Base-by-base conservation (phyloP, 768 basidiomycete genomes). In the Cubamyces lactineus region DNA sequence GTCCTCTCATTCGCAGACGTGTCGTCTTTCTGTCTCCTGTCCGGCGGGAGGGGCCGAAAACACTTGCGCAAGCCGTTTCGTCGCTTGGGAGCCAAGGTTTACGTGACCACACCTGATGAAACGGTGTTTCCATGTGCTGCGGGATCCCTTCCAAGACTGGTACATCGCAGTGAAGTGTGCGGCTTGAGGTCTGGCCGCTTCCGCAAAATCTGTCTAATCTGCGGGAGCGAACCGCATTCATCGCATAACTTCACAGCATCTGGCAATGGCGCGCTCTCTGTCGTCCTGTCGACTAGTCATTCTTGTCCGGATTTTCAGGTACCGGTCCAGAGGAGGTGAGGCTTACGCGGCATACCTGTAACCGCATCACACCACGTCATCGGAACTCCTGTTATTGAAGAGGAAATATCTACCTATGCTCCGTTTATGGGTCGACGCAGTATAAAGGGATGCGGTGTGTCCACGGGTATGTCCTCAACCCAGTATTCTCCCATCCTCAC, bases 361-460 rank as follows among this genome's bases (percentile, higher is more conserved):
- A 28, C 53, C 57, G 62, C 59, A 57, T 63, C 62, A 59, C 23
- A 53, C 57, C 62, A 55, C 62, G 62, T 63, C 57, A 63, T 55
- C 24, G 19, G 39, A 49, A 49, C 34, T 49, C 41, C 26, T 53
- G 28, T 42, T 59, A 15, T 53, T 57, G 59, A 47, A 59, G 57
- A 46, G 40, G 26, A 21, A 55, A 59, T 47, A 43, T 58, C 28
- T 46, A 47, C 46, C 53, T 49, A 41, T 63, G 62, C 48, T 55
- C 45, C 49, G 62, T 63, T 57, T 21, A 17, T 39, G 43, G 55
- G 47, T 17, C 24, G 42, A 39, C 38, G 11, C 19, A 21, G 51
- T 63, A 63, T 63, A 63, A 43, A 55, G 30, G 59, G 45, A 24
- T 34, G 17, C 8, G 39, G 23, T n/a, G 6, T 34, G 13, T 13